Conservation (phyloP, 805 yeast genomes). For the Zygoascus bituminiphila region DNA sequence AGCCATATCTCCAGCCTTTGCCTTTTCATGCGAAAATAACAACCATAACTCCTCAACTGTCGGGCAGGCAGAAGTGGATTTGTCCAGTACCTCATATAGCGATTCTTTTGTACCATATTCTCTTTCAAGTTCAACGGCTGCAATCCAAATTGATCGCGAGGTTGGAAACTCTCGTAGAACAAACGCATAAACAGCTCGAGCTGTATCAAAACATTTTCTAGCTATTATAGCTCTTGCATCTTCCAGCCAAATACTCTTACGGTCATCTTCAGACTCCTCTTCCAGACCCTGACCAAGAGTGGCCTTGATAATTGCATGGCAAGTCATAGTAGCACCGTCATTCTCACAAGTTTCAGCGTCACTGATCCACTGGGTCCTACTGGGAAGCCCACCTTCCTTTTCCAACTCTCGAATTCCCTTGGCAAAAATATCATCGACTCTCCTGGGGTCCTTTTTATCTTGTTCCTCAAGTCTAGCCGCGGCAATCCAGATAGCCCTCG, state of each 20-base stretch:
- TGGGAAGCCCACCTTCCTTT: slow-evolving; percentile 27
- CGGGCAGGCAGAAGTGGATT: slow-evolving; percentile 46
- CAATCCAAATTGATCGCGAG: slow-evolving; percentile 24
- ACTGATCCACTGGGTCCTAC: slow-evolving; percentile 44
- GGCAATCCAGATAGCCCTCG: slow-evolving; percentile 56
- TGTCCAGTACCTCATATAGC: slow-evolving; percentile 42
- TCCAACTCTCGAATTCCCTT: slow-evolving; percentile 41
- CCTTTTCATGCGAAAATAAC: slow-evolving; percentile 65
- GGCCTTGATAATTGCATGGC: slow-evolving; percentile 45
- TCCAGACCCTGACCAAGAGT: slow-evolving; percentile 31
- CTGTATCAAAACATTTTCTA: slow-evolving; percentile 28
- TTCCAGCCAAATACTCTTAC: slow-evolving; percentile 27
- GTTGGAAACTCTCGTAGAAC: slow-evolving; percentile 42
- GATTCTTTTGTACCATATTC: slow-evolving; percentile 21
- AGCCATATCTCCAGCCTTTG: slow-evolving; percentile 42
- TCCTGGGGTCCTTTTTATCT: slow-evolving; percentile 29
- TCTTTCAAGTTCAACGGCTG: slow-evolving; percentile 24
- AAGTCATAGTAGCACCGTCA: slow-evolving; percentile 38
- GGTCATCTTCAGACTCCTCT: slow-evolving; percentile 23
- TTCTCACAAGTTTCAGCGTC: slow-evolving; percentile 48
- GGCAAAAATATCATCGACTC: slow-evolving; percentile 38
- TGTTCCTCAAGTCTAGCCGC: slow-evolving; percentile 64
- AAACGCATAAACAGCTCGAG: slow-evolving; percentile 41
- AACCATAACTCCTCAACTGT: slow-evolving; percentile 44
- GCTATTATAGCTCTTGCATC: slow-evolving; percentile 31